phyloP scores from a whole-genome alignment of 2,329 filamentous ascomycete genomes.

The Alternaria sp. region DNA sequence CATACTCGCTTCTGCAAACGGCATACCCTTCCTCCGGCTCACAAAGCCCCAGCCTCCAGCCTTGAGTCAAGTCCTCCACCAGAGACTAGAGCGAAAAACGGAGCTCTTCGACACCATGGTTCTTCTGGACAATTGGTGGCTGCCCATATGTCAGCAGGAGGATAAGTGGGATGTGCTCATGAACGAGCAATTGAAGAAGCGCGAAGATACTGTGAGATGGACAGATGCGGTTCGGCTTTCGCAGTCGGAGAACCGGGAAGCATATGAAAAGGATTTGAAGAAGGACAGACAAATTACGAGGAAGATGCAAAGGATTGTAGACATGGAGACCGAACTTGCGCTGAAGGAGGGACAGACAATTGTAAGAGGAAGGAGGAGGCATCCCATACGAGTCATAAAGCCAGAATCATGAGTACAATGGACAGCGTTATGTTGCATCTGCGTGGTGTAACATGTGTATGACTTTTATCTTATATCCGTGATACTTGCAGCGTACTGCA shows the following conservation, averaged over 20 bases:
- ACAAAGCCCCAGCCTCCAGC: constrained; percentile 69
- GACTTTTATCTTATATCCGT: background rate
- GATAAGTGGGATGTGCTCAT: constrained; percentile 60
- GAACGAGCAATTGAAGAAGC: constrained; percentile 15
- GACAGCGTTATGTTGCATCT: background rate
- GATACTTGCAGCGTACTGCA: background rate
- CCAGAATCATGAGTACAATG: constrained; percentile 11
- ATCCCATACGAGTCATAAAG: constrained; percentile 32
- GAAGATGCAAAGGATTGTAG: constrained; percentile 58
- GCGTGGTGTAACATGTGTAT: background rate
- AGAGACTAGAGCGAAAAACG: constrained; percentile 59
- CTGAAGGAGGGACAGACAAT: constrained; percentile 49
- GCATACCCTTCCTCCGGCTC: constrained; percentile 71
- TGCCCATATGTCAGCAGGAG: constrained; percentile 53
- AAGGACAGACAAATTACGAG: constrained; percentile 46
- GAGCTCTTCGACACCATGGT: constrained; percentile 51
- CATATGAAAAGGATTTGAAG: constrained; percentile 29
- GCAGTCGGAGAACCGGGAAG: constrained; percentile 20
- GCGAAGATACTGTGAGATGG: constrained; percentile 40
- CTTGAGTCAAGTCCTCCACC: constrained; percentile 66
- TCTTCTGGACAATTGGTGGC: constrained; percentile 54
- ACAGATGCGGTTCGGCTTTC: constrained; percentile 34
- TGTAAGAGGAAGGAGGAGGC: constrained; percentile 36
- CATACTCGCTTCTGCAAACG: constrained; percentile 62
- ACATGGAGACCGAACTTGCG: constrained; percentile 57